Evolutionary conservation across 2,329 filamentous ascomycete genomes (phyloP).

Genomic region (Colletotrichum lentis): DNA sequence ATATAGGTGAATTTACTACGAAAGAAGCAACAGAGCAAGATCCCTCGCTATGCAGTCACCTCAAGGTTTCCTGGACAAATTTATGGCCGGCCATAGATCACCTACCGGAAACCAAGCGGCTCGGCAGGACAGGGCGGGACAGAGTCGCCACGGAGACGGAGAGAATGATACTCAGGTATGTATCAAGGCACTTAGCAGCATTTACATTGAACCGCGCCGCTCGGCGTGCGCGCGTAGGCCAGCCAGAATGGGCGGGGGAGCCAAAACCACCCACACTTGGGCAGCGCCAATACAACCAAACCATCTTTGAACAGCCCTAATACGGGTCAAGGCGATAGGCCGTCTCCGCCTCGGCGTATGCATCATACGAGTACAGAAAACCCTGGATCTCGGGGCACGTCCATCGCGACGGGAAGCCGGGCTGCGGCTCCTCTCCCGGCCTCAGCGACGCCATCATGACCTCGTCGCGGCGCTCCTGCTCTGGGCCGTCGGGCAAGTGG

Average conservation of each 20-base stretch:
- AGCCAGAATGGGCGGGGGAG: no score
- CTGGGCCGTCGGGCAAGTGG: slow-evolving; percentile 37
- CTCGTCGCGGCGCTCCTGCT: slow-evolving; percentile 33
- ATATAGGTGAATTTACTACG: not conserved
- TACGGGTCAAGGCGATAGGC: slow-evolving; percentile 40
- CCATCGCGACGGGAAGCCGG: slow-evolving; percentile 39
- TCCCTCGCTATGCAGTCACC: not conserved
- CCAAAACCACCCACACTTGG: not conserved
- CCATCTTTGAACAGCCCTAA: not conserved
- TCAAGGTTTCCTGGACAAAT: not conserved
- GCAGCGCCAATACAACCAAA: not conserved
- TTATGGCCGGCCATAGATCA: not conserved
- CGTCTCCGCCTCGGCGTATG: slow-evolving; percentile 38
- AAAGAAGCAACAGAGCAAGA: not conserved
- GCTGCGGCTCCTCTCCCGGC: slow-evolving; percentile 11
- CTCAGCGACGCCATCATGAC: slow-evolving; percentile 33
- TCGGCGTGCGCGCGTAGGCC: not conserved
- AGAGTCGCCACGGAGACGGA: not conserved
- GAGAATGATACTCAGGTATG: not conserved
- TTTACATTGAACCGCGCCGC: not conserved
- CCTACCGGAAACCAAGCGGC: no score
- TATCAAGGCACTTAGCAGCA: not conserved
- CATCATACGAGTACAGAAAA: slow-evolving; percentile 38
- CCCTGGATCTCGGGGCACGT: slow-evolving; percentile 37
- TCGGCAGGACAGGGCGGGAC: not conserved